Evolutionary conservation across 495 filamentous ascomycete genomes (phyloP).

Genomic region (Penicillium cosmopolitanum): DNA sequence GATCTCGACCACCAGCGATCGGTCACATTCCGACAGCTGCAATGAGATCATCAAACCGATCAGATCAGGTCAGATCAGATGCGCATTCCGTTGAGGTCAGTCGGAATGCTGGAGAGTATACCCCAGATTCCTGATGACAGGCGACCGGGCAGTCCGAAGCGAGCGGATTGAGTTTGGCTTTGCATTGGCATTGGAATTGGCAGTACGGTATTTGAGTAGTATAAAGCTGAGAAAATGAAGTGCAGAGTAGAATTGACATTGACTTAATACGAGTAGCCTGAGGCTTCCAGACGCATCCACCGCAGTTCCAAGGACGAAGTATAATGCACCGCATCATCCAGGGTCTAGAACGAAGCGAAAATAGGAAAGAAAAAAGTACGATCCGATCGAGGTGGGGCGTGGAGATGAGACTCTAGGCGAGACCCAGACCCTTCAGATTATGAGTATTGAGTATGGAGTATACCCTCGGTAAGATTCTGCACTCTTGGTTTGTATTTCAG

Average conservation of each 20-base stretch:
- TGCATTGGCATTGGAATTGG: too few species aligned
- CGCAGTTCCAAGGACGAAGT: too few species aligned
- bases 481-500: too few species aligned
- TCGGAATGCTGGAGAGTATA: not conserved
- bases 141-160: not conserved
- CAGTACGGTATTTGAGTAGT: too few species aligned
- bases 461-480: too few species aligned
- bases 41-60: not conserved
- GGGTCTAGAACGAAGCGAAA: not conserved
- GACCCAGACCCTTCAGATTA: not conserved
- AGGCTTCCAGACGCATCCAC: too few species aligned
- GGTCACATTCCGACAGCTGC: not conserved
- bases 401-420: not conserved
- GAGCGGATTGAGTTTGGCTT: too few species aligned
- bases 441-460: too few species aligned
- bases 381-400: conserved; percentile 5
- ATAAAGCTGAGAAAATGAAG: too few species aligned
- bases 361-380: not conserved
- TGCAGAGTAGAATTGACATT: too few species aligned
- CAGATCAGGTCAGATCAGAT: not conserved
- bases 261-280: too few species aligned
- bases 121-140: conserved; percentile 4
- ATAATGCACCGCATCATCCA: too few species aligned
- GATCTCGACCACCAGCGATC: not conserved
- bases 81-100: not conserved